Conservation (phyloP, 768 basidiomycete genomes). For the Psilocybe cyanescens region DNA sequence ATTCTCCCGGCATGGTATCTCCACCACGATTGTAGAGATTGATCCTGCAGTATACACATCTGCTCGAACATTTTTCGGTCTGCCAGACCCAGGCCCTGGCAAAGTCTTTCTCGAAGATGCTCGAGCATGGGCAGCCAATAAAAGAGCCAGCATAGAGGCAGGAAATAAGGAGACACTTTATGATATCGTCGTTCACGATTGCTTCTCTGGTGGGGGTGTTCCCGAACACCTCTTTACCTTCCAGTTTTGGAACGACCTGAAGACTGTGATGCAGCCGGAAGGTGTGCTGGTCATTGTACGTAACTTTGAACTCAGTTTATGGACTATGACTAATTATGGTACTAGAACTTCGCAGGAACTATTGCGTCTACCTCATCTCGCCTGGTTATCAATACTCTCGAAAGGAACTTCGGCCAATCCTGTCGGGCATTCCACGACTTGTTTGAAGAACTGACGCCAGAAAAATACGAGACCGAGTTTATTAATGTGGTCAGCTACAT, state of each 20-base stretch:
- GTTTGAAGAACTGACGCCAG: conserved; percentile 44
- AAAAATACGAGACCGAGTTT: conserved; percentile 54
- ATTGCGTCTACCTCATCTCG: conserved; percentile 62
- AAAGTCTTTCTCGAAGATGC: conserved; percentile 82
- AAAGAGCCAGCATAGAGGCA: conserved; percentile 29
- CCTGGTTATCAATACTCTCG: conserved; percentile 72
- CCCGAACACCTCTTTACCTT: conserved; percentile 83
- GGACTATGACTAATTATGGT: not conserved
- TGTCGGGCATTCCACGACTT: conserved; percentile 88
- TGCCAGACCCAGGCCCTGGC: conserved; percentile 63
- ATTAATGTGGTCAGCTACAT: conserved; percentile 69
- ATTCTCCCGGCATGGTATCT: conserved; percentile 68
- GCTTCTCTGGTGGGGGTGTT: conserved; percentile 93
- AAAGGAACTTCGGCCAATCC: conserved; percentile 61
- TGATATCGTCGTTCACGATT: conserved; percentile 86
- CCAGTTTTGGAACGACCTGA: conserved; percentile 83
- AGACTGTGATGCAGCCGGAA: conserved; percentile 61
- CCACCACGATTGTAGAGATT: conserved; percentile 88
- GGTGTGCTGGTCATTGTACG: conserved; percentile 81
- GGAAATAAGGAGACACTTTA: conserved; percentile 43
- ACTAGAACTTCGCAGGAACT: conserved; percentile 84
- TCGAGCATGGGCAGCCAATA: conserved; percentile 62
- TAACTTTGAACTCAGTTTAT: not conserved
- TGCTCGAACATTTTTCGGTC: conserved; percentile 77
- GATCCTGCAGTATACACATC: conserved; percentile 90